Percentiles rank a stretch among this genome's conserved stretches.
phyloP scores from a whole-genome alignment of 2,329 filamentous ascomycete genomes.

The Fusarium armeniacum region DNA sequence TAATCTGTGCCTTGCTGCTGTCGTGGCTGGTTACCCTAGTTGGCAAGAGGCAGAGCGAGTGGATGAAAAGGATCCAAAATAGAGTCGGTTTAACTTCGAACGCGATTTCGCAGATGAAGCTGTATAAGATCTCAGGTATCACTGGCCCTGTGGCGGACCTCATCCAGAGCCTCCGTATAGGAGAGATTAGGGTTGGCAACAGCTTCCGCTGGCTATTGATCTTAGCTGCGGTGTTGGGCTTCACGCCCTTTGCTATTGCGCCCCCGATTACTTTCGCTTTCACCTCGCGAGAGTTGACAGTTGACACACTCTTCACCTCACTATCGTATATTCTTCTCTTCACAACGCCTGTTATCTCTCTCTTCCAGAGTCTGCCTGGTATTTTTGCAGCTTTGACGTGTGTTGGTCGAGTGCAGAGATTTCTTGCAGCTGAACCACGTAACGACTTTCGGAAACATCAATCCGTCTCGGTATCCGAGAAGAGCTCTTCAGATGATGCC shows the following conservation, averaged over 20 bases:
- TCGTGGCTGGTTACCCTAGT: constrained; percentile 34
- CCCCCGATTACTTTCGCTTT: constrained; percentile 54
- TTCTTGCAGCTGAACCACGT: constrained; percentile 52
- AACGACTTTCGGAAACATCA: constrained; percentile 41
- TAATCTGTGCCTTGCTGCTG: constrained; percentile 46
- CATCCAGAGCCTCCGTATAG: constrained; percentile 49
- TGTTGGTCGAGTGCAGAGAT: constrained; percentile 55
- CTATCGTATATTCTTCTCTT: constrained; percentile 56
- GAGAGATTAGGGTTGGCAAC: constrained; percentile 51
- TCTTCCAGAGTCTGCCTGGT: constrained; percentile 54
- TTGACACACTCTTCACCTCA: constrained; percentile 53
- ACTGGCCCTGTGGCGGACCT: constrained; percentile 49
- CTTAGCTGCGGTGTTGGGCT: constrained; percentile 48
- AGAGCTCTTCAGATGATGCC: neutral
- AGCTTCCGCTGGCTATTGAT: constrained; percentile 48
- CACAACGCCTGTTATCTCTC: constrained; percentile 49
- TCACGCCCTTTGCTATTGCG: constrained; percentile 55
- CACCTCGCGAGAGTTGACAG: constrained; percentile 44
- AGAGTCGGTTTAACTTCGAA: constrained; percentile 53
- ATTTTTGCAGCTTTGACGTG: constrained; percentile 54
- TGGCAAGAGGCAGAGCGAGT: constrained; percentile 49
- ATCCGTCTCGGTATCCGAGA: constrained; percentile 12
- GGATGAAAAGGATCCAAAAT: constrained; percentile 57
- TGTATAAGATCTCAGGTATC: constrained; percentile 53
- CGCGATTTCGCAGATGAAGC: constrained; percentile 54